phyloP scores from a whole-genome alignment of 257 asterid genomes.

The Solanum lycopersicoides region DNA sequence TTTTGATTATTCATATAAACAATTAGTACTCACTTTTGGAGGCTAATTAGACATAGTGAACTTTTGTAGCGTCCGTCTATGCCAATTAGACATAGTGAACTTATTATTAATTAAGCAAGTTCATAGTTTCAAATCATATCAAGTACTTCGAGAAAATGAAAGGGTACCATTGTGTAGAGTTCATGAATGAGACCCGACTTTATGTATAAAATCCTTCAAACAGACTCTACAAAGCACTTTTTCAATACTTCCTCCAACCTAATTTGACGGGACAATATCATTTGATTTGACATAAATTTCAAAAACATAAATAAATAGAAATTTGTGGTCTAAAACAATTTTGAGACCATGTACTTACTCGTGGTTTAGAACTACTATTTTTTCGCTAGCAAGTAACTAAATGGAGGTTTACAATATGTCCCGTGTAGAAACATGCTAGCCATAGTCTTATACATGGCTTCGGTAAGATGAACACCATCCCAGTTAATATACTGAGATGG shows the following conservation, averaged over 20 bases:
- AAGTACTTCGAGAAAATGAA: neutral
- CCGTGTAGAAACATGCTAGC: slow-evolving; percentile 42
- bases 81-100: too few species aligned
- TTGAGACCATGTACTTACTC: neutral
- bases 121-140: neutral
- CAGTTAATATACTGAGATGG: slow-evolving; percentile 67
- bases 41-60: too few species aligned
- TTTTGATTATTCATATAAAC: too few species aligned
- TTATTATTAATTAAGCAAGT: too few species aligned
- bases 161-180: neutral
- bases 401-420: slow-evolving; percentile 38
- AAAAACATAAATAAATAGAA: neutral
- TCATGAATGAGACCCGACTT: neutral
- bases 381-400: slow-evolving; percentile 16
- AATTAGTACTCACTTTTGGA: too few species aligned
- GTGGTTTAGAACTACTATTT: neutral
- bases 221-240: neutral
- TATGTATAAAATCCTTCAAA: neutral
- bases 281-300: too few species aligned
- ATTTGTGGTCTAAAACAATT: neutral
- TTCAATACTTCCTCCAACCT: neutral
- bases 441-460: slow-evolving; percentile 63
- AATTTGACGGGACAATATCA: neutral
- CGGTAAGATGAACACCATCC: slow-evolving; percentile 95
- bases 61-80: too few species aligned